Percentiles rank a stretch among this genome's conserved stretches.
These are phyloP conservation scores for Trichoderma gracile DNA, from an alignment of 2,329 filamentous ascomycete species.

Conservation along the genomic window DNA sequence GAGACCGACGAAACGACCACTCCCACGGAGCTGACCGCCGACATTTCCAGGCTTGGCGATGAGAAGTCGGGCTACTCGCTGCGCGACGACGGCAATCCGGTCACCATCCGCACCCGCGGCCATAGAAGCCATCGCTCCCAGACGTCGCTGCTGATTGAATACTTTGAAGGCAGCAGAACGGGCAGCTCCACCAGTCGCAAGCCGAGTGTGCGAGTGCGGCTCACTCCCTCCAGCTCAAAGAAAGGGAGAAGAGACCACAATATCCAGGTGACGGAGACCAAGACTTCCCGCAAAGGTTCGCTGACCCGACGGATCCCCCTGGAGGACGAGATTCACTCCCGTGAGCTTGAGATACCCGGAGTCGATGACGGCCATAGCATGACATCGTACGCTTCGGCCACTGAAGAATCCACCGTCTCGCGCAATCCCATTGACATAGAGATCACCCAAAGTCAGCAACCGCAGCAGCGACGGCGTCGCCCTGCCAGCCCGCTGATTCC, in stretches of 20 bases:
- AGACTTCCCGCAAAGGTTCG: slow-evolving; percentile 69
- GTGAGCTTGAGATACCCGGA: slow-evolving; percentile 47
- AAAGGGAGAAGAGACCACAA: slow-evolving; percentile 62
- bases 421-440: slow-evolving; percentile 85
- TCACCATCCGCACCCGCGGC: slow-evolving; percentile 82
- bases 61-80: slow-evolving; percentile 76
- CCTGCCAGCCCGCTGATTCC: slow-evolving; percentile 69
- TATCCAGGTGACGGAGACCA: slow-evolving; percentile 82
- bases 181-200: slow-evolving; percentile 62
- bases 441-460: slow-evolving; percentile 64
- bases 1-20: slow-evolving; percentile 66
- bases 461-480: slow-evolving; percentile 59
- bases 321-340: slow-evolving; percentile 43
- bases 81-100: slow-evolving; percentile 83
- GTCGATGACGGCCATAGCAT: slow-evolving; percentile 66
- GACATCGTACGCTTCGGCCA: slow-evolving; percentile 74
- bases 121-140: slow-evolving; percentile 67
- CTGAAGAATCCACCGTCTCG: slow-evolving; percentile 76
- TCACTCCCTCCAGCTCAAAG: slow-evolving; percentile 81
- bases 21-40: slow-evolving; percentile 63
- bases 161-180: slow-evolving; percentile 80
- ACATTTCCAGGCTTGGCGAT: slow-evolving; percentile 67
- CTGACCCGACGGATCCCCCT: slow-evolving; percentile 56
- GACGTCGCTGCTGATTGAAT: slow-evolving; percentile 90
- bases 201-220: slow-evolving; percentile 76